Evolutionary conservation across 2,329 filamentous ascomycete species (phyloP).

Genomic region (Aureobasidium subglaciale): DNA sequence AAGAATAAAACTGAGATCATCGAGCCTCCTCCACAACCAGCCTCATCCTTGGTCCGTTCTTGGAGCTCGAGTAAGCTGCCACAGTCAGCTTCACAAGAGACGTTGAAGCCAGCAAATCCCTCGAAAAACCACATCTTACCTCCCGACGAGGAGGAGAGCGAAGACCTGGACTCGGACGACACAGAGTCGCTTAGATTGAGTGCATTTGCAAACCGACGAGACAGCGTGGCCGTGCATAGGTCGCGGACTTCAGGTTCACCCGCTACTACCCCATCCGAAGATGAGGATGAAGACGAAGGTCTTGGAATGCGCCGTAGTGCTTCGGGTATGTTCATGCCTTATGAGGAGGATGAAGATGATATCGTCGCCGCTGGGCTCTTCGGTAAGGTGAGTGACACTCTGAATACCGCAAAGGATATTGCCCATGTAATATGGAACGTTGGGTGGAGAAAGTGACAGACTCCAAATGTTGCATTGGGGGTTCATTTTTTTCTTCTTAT

Average conservation of each 20-base stretch:
- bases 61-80: conserved; percentile 43
- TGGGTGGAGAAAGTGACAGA: conserved; percentile 50
- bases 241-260: conserved; percentile 20
- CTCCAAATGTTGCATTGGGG: background rate
- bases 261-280: conserved; percentile 39
- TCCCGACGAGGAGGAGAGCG: conserved; percentile 39
- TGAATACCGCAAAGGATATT: conserved; percentile 58
- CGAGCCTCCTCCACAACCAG: conserved; percentile 47
- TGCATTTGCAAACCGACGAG: conserved; percentile 29
- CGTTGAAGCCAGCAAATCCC: conserved; percentile 62
- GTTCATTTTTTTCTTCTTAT: background rate
- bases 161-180: conserved; percentile 41
- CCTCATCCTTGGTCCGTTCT: conserved; percentile 33
- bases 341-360: conserved; percentile 64
- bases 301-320: conserved; percentile 66
- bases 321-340: conserved; percentile 89
- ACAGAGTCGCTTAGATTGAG: conserved; percentile 37
- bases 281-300: conserved; percentile 35
- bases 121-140: conserved; percentile 58
- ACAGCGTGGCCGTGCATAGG: conserved; percentile 28
- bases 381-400: conserved; percentile 72
- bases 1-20: conserved; percentile 77
- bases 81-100: conserved; percentile 76
- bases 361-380: conserved; percentile 54
- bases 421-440: conserved; percentile 62